These are phyloP conservation scores for Polytrichum formosum DNA, from an alignment of 225 moss, liverwort and hornwort genomes.

Conservation along the genomic window DNA sequence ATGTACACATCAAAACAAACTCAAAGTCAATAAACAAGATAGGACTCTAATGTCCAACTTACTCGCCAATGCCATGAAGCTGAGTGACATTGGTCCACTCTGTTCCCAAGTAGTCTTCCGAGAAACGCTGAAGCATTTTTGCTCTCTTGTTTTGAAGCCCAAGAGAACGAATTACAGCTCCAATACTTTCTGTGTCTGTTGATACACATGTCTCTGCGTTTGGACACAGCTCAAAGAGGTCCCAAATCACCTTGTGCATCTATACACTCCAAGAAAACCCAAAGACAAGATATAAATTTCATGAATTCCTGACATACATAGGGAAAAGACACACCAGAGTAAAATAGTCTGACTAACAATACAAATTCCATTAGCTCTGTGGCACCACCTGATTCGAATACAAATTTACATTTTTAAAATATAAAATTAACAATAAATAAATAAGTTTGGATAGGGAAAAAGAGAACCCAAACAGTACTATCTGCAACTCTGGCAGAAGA, in stretches of 20 bases:
- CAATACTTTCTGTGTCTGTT: slow-evolving; percentile 74
- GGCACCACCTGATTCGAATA: too few species aligned
- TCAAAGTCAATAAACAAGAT: background rate
- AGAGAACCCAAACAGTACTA: too few species aligned
- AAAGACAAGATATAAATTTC: background rate
- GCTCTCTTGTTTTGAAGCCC: slow-evolving; percentile 96
- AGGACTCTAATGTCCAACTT: slow-evolving; percentile 23
- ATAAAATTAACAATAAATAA: too few species aligned
- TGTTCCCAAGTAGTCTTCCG: slow-evolving; percentile 67
- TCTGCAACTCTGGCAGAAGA: too few species aligned
- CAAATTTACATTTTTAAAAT: too few species aligned
- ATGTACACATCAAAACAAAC: background rate
- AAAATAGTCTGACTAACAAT: too few species aligned
- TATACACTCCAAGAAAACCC: slow-evolving; percentile 32
- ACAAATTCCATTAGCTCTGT: too few species aligned
- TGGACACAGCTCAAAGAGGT: slow-evolving; percentile 85
- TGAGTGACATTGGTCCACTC: slow-evolving; percentile 91
- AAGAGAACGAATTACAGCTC: slow-evolving; percentile 74
- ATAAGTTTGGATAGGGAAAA: too few species aligned
- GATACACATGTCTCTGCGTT: slow-evolving; percentile 68
- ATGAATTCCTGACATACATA: too few species aligned
- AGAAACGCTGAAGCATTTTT: slow-evolving; percentile 89
- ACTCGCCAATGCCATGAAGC: slow-evolving; percentile 96
- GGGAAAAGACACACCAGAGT: too few species aligned
- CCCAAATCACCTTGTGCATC: slow-evolving; percentile 99